A percentile compares a stretch with the other conserved stretches of the same genome.
Conservation (phyloP, 2,329 filamentous ascomycete genomes). For the Beauveria asiatica region DNA sequence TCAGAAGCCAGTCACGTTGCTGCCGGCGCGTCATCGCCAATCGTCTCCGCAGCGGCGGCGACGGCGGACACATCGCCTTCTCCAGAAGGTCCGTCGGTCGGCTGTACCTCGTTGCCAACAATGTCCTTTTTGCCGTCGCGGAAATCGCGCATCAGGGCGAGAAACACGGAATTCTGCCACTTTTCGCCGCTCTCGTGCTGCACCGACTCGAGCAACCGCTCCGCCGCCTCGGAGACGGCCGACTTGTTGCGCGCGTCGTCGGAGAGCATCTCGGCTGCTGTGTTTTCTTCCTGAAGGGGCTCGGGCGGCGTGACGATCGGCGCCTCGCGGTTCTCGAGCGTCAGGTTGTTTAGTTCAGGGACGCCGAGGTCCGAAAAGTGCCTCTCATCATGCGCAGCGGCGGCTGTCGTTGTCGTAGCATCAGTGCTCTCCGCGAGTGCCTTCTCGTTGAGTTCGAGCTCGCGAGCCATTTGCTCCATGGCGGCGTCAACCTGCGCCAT, state of each 20-base stretch:
- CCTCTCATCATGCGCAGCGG: not conserved
- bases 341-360: constrained; percentile 25
- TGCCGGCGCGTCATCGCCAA: not conserved
- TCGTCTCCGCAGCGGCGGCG: not conserved
- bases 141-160: constrained; percentile 37
- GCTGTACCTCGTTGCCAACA: constrained; percentile 31
- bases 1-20: constrained; percentile 3
- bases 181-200: constrained; percentile 37
- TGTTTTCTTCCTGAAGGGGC: constrained; percentile 13
- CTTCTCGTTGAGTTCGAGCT: constrained; percentile 30
- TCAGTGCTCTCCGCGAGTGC: constrained; percentile 16
- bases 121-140: constrained; percentile 37
- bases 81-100: constrained; percentile 17
- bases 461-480: constrained; percentile 35
- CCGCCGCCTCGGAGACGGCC: constrained; percentile 34
- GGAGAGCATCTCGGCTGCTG: constrained; percentile 11
- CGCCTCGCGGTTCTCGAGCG: constrained; percentile 15
- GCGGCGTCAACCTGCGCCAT: constrained; percentile 34
- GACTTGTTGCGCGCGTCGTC: constrained; percentile 21
- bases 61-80: not conserved
- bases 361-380: constrained; percentile 23
- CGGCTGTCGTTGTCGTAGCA: constrained; percentile 1
- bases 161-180: constrained; percentile 38
- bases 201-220: constrained; percentile 34
- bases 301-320: constrained; percentile 6